Conservation (phyloP, 73 alveolate genomes). For the Tetrahymena thermophila region DNA sequence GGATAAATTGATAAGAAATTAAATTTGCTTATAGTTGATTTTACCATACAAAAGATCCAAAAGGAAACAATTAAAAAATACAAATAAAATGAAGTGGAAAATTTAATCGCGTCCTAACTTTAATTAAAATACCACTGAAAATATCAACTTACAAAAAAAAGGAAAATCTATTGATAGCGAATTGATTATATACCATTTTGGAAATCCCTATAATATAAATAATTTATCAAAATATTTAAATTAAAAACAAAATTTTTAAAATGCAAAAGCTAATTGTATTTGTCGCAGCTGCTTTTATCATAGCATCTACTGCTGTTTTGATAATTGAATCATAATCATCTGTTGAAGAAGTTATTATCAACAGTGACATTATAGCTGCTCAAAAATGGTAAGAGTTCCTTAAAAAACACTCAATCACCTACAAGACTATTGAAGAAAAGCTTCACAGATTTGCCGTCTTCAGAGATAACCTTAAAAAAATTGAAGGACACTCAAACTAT, state of each 20-base stretch:
- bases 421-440: not conserved
- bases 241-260: not conserved
- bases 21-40: too few relatives aligned
- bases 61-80: too few relatives aligned
- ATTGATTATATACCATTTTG: too few relatives aligned
- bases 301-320: not conserved
- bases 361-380: not conserved
- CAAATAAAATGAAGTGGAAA: too few relatives aligned
- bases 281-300: not conserved
- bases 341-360: not conserved
- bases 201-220: not conserved
- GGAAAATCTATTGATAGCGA: too few relatives aligned
- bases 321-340: not conserved
- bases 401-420: not conserved
- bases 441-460: not conserved
- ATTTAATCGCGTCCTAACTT: too few relatives aligned
- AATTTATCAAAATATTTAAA: not conserved
- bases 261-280: not conserved
- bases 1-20: too few relatives aligned
- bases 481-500: not conserved
- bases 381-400: not conserved
- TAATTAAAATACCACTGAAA: too few relatives aligned
- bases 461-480: not conserved
- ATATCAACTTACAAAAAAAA: too few relatives aligned
- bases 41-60: too few relatives aligned